Conservation (phyloP, 331 rosid genomes). For the Acacia concinna region DNA sequence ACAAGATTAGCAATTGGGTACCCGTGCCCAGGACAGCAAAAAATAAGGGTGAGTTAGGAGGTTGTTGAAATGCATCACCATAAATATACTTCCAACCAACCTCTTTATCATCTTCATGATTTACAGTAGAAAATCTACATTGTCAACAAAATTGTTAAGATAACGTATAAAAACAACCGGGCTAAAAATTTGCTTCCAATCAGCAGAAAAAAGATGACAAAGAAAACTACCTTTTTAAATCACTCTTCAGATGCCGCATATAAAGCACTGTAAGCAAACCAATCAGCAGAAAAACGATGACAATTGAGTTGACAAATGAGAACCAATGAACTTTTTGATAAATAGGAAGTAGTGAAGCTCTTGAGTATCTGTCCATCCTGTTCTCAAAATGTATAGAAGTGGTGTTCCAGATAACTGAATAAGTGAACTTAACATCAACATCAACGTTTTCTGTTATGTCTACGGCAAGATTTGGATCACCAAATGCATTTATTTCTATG, state of each 20-base stretch:
- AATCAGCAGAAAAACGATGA: constrained; percentile 64
- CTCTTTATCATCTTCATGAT: constrained; percentile 76
- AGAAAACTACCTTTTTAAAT: constrained; percentile 67
- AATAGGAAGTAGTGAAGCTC: constrained; percentile 59
- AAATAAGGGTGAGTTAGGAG: constrained; percentile 68
- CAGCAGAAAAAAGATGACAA: too few species aligned
- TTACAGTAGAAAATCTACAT: constrained; percentile 54
- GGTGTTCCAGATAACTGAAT: constrained; percentile 74
- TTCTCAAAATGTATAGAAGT: constrained; percentile 53
- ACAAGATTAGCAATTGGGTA: constrained; percentile 82
- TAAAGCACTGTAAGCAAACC: constrained; percentile 74
- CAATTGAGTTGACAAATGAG: constrained; percentile 73
- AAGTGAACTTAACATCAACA: constrained; percentile 65
- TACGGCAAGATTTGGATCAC: constrained; percentile 61
- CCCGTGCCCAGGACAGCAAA: constrained; percentile 78
- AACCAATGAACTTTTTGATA: constrained; percentile 77
- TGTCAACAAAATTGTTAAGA: constrained; percentile 21
- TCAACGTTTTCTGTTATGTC: constrained; percentile 69
- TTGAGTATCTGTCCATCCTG: constrained; percentile 71
- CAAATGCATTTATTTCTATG: constrained; percentile 60
- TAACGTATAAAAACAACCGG: constrained; percentile 22
- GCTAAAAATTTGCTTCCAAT: not conserved
- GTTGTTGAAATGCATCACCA: constrained; percentile 74
- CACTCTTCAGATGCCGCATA: constrained; percentile 67
- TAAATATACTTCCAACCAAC: constrained; percentile 82